Base-by-base conservation (phyloP, 148 eudicot genomes). In the Cornus suecica region DNA sequence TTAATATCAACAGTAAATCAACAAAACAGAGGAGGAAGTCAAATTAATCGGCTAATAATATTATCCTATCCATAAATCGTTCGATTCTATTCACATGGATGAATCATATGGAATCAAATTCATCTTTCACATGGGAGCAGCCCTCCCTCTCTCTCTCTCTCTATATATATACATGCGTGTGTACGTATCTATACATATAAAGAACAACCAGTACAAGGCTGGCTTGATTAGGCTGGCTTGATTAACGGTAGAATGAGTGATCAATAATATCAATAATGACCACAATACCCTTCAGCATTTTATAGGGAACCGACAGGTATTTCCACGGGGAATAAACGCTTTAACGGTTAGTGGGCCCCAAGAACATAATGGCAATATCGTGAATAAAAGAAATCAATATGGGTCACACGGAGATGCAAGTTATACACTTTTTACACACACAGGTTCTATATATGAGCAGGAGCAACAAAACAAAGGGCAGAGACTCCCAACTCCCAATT, bases 251-350 rank as follows among this genome's bases (percentile, higher is more conserved):
- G 75, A 48, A 71, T 69, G 75, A 48, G 64, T 69, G 74, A 37
- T 77, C 58, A 45, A 2, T 66, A 7, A 2, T 66, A 7, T 9
- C 25, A 0, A 3, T 29, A 77, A 77, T 77, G 77, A 73, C 78
- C 70, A 74, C 32, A 62, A 23, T 77, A 14, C 11, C 77, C 78
- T 56, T 41, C 34, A 0, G 9, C 0, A 5, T 29, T 26, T 26
- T 9, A 32, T 42, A 8, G 8, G 13, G 14, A 76, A 30, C 29
- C 18, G 51, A 70, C 65, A 31, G 62, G 69, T 70, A 34, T 24
- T 25, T 71, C 22, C 76, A 54, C 71, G 82, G 78, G 85, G 79
- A 83, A 76, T 79, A 80, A 77, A 79, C 81, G 89, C 80, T 83
- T 68, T 73, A 79, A 84, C 89, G 72, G 87, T 76, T 77, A 70